Evolutionary conservation across 2,329 filamentous ascomycete genomes (phyloP).

Genomic region (Zarea fungicola): DNA sequence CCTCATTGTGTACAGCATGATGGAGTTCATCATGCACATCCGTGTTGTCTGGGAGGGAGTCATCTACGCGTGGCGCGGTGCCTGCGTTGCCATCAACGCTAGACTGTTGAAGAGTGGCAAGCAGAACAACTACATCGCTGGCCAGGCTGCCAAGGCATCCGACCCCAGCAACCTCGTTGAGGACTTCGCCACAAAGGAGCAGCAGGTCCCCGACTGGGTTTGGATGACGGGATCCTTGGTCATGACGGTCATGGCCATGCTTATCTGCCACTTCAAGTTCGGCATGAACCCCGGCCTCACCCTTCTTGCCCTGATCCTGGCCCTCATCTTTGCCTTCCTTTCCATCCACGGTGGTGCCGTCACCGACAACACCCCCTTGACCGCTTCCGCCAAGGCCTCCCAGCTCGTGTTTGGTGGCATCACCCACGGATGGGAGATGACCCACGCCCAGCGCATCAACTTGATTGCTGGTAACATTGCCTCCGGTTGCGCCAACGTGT

Average conservation of each 20-base stretch:
- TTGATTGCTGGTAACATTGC: conserved; percentile 56
- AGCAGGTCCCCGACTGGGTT: conserved; percentile 50
- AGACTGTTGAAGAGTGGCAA: conserved; percentile 26
- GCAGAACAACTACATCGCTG: conserved; percentile 27
- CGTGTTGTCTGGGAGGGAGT: conserved; percentile 30
- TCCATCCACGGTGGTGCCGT: conserved; percentile 46
- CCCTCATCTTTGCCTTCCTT: conserved; percentile 55
- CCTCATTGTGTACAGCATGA: conserved; percentile 34
- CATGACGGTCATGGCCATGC: conserved; percentile 44
- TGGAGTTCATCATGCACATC: conserved; percentile 36
- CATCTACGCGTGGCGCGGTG: conserved; percentile 28
- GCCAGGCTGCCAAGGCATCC: conserved; percentile 30
- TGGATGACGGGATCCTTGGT: conserved; percentile 44
- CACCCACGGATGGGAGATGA: conserved; percentile 46
- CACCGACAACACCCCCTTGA: conserved; percentile 56
- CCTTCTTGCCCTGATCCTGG: conserved; percentile 49
- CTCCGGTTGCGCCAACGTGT: conserved; percentile 48
- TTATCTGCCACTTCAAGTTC: conserved; percentile 47
- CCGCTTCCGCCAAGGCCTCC: conserved; percentile 62
- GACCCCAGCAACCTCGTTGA: conserved; percentile 25
- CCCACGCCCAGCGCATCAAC: conserved; percentile 59
- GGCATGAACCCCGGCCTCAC: conserved; percentile 53
- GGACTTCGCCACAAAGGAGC: conserved; percentile 34
- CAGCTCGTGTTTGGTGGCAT: conserved; percentile 63
- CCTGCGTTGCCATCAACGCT: conserved; percentile 26